Conservation (phyloP, 31 red algal species). For the Odonthalia washingtoniensis region DNA sequence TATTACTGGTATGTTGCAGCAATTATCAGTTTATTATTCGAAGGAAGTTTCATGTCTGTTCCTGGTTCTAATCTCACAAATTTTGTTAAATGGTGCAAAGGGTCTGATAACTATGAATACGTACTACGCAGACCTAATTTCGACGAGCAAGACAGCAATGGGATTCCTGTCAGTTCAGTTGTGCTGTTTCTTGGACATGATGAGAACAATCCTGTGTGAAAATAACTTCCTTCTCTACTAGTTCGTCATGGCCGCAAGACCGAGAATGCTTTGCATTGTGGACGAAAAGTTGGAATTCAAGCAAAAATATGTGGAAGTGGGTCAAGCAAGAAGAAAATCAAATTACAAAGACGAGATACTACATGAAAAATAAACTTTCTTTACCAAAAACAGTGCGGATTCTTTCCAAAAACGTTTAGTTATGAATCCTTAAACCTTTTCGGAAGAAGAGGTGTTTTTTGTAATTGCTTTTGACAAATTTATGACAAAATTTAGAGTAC, state of each 20-base stretch:
- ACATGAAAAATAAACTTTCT: too few species aligned
- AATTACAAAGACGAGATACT: too few species aligned
- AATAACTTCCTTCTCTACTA: conserved; percentile 96
- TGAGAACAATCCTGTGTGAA: conserved; percentile 84
- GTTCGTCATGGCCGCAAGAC: conserved; percentile 72
- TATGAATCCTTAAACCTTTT: too few species aligned
- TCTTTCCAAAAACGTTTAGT: too few species aligned
- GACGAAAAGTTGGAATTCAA: conserved; percentile 91
- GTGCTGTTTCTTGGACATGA: conserved; percentile 81
- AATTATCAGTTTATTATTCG: conserved; percentile 88
- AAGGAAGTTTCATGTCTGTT: conserved; percentile 89
- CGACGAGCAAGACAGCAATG: conserved; percentile 73
- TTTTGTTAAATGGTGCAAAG: conserved; percentile 85
- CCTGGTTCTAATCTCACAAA: conserved; percentile 88
- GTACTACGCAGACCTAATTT: conserved; percentile 67
- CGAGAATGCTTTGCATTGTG: conserved; percentile 91
- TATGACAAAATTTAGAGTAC: too few species aligned
- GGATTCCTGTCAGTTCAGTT: conserved; percentile 82
- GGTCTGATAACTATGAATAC: conserved; percentile 86
- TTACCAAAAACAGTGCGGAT: too few species aligned
- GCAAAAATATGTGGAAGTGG: conserved; percentile 81
- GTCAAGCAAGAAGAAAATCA: too few species aligned
- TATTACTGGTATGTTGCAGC: conserved; percentile 88
- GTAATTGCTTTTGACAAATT: too few species aligned
- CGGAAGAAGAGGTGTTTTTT: too few species aligned